Evolutionary conservation across 345 rosid genomes (phyloP).

Genomic region (Conringia planisiliqua): DNA sequence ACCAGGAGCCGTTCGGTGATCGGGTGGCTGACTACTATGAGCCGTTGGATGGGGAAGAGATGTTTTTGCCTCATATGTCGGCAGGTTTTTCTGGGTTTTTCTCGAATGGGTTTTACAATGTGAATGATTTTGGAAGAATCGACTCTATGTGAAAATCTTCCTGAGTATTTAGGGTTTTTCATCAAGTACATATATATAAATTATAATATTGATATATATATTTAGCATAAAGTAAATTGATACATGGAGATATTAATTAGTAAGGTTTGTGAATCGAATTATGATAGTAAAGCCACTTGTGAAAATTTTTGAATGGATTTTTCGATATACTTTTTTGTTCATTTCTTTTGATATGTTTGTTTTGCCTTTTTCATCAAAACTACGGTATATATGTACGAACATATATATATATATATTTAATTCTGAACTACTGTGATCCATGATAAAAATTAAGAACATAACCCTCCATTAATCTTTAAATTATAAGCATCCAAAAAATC

Average conservation of each 20-base stretch:
- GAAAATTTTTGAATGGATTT: neutral
- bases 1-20: conserved; percentile 20
- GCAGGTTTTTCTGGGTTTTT: conserved; percentile 35
- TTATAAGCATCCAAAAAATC: neutral
- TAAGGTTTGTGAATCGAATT: neutral
- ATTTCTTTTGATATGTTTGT: neutral
- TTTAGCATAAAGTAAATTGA: neutral
- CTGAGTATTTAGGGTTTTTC: neutral
- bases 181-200: conserved; percentile 15
- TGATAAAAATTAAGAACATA: neutral
- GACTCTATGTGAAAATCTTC: conserved; percentile 25
- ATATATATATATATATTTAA: too few species aligned
- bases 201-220: neutral
- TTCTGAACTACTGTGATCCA: neutral
- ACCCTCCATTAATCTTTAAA: neutral
- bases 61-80: conserved; percentile 30
- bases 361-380: neutral
- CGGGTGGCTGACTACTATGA: neutral
- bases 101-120: conserved; percentile 29
- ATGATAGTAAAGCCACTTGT: neutral
- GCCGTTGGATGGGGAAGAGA: conserved; percentile 26
- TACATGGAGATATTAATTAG: neutral
- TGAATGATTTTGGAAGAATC: conserved; percentile 28
- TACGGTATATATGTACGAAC: neutral
- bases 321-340: neutral